Base-by-base conservation (phyloP, 2,329 filamentous ascomycete genomes). In the Rugonectria rugulosa region DNA sequence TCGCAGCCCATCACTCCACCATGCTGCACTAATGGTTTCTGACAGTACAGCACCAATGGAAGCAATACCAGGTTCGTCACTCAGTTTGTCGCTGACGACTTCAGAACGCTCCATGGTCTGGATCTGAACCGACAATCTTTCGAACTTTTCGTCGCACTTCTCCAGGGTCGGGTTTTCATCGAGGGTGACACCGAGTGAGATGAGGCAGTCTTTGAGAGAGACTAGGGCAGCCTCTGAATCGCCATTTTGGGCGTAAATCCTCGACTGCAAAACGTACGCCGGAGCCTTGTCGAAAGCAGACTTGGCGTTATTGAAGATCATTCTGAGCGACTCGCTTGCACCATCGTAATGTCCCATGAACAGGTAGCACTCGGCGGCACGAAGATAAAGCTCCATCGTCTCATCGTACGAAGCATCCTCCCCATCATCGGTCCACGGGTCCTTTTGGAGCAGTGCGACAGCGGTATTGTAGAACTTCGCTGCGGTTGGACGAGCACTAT, bases 331-430 rank as follows among this genome's bases (percentile, higher is more conserved):
- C 23, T 80, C 77, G 36, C 88, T 82, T 19, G 91, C 90, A 47
- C 88, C 82, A 2, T 82, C 77, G 55, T 88, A 85, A 61, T 92
- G 85, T 5, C 87, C 87, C 78, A 93, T 88, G 67, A 90, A 92
- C 67, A 92, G 86, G 64, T 91, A 88, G 69, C 91, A 92, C 71
- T 97, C 92, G 4, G 92, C 90, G 5, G 91, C 86, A 48, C 90
- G 86, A 5, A 92, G 86, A 70, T 91, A 88, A 2, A 96, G 79
- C 59, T 88, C 87, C 59, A 96, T 80, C 0, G 92, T 96, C 75
- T 98, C 94, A 10, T 92, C 87, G 66, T 97, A 97, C 40, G 86
- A 89, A 1, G 90, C 88, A 69, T 97, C 94, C 5, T 84, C 81
- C 12, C 77, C 73, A 6, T 79, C 80, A 24, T 89, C 87, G 36